Base-by-base conservation (phyloP, 805 yeast species). In the Blastobotrys muscicola region DNA sequence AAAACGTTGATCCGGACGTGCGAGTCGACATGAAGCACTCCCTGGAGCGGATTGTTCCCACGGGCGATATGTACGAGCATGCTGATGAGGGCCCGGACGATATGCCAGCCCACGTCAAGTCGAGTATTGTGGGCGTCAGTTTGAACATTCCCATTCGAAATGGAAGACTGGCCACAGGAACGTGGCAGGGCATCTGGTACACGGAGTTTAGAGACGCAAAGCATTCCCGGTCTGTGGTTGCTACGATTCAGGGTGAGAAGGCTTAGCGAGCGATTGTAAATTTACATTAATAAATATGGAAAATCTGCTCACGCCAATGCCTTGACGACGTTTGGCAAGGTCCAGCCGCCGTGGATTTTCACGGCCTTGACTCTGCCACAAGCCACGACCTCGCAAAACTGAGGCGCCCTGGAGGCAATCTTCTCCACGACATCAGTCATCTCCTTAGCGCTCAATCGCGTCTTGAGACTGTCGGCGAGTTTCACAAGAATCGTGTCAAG, bases 121-220 rank as follows among this genome's bases (percentile, higher is more conserved):
- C 82, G 13, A 45, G 57, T 1, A 41, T 75, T 39, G 71, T 80
- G 8, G 92, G 94, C 13, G 80, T 76, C 6, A 69, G 76, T 3
- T 63, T 84, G 23, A 67, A 75, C 3, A 75, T 84, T 36, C 94
- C 94, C 1, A 82, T 84, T 39, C 58, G 70, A 15, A 74, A 82
- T 53, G 94, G 94, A 1, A 58, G 67, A 30, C 63, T 84, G 44
- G 80, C 79, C 1, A 69, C 80, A 0, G 94, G 94, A 1, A 84
- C 92, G 0, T 85, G 94, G 94, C 94, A 84, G 58, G 94, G 92
- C 0, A 72, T 85, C 35, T 84, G 82, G 69, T 66, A 81, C 40
- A 68, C 83, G 55, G 94, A 84, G 58, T 84, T 85, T 62, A 70
- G 94, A 53, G 68, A 69, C 38, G 71, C 75, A 59, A 63, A 66